Evolutionary conservation across 805 yeast species (phyloP).

Genomic region (Candida manassasensis): DNA sequence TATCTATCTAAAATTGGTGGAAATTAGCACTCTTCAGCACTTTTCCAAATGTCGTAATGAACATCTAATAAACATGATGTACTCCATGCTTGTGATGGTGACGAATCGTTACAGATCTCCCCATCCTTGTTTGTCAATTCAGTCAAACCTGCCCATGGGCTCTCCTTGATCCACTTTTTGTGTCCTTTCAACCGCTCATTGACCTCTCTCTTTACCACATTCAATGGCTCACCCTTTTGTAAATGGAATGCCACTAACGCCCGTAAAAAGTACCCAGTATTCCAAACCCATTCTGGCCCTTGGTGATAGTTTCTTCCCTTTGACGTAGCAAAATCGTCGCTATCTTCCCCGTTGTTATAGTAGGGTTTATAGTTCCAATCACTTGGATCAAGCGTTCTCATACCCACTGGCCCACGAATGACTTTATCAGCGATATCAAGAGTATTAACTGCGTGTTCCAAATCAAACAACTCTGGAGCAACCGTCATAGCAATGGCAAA

Average conservation of each 20-base stretch:
- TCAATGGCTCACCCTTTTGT: conserved; percentile 36
- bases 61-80: conserved; percentile 79
- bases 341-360: conserved; percentile 76
- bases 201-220: conserved; percentile 46
- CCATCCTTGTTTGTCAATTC: conserved; percentile 92
- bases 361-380: conserved; percentile 91
- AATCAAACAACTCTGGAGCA: conserved; percentile 85
- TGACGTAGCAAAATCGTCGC: conserved; percentile 82
- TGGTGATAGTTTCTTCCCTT: conserved; percentile 97
- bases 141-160: conserved; percentile 90
- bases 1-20: no score
- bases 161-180: conserved; percentile 62
- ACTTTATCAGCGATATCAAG: conserved; percentile 64
- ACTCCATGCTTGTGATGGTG: conserved; percentile 98
- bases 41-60: conserved; percentile 55
- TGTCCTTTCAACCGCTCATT: conserved; percentile 61
- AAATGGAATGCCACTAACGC: conserved; percentile 57
- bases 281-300: conserved; percentile 99
- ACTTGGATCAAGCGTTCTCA: conserved; percentile 87
- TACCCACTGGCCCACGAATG: conserved; percentile 86
- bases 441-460: conserved; percentile 57
- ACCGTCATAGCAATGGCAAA: conserved; percentile 90
- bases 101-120: conserved; percentile 72
- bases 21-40: conserved; percentile 11
- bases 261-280: conserved; percentile 78